phyloP scores from a whole-genome alignment of 345 rosid genomes.

The Camelina hispida region DNA sequence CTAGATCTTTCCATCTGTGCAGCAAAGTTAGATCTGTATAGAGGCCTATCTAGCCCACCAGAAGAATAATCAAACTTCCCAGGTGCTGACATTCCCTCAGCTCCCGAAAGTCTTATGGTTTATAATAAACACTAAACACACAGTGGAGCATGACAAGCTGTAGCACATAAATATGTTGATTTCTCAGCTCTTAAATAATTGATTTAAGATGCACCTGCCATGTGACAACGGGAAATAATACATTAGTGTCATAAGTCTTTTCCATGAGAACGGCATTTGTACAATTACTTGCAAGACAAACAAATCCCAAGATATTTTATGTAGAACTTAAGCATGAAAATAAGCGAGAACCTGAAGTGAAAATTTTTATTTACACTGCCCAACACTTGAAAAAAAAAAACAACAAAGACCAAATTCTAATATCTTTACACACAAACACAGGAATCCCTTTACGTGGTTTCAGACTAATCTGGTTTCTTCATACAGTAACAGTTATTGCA shows the following conservation, averaged over 20 bases:
- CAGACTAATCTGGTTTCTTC: constrained; percentile 21
- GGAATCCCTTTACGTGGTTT: constrained; percentile 13
- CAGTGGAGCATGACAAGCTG: constrained; percentile 66
- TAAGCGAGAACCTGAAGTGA: constrained; percentile 2
- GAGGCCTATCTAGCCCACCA: constrained; percentile 76
- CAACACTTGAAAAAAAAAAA: constrained; percentile 21
- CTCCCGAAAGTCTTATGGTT: constrained; percentile 47
- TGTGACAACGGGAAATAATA: constrained; percentile 1
- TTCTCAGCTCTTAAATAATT: constrained; percentile 38
- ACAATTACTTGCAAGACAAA: constrained; percentile 28
- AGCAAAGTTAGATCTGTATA: constrained; percentile 77
- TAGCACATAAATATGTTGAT: constrained; percentile 55
- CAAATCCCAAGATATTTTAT: constrained; percentile 15
- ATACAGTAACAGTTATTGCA: constrained; percentile 35
- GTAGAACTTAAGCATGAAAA: constrained; percentile 22
- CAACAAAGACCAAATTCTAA: background rate
- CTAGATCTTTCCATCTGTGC: constrained; percentile 81
- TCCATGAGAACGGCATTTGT: constrained; percentile 1
- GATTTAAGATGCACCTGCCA: constrained; percentile 56
- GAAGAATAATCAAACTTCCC: constrained; percentile 85
- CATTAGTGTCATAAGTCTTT: constrained; percentile 20
- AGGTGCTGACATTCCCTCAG: constrained; percentile 77
- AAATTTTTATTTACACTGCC: constrained; percentile 22
- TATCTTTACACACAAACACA: constrained; percentile 23
- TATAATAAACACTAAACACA: constrained; percentile 51